Evolutionary conservation across 495 filamentous ascomycete genomes (phyloP).

Genomic region (Elasticomyces elasticus): DNA sequence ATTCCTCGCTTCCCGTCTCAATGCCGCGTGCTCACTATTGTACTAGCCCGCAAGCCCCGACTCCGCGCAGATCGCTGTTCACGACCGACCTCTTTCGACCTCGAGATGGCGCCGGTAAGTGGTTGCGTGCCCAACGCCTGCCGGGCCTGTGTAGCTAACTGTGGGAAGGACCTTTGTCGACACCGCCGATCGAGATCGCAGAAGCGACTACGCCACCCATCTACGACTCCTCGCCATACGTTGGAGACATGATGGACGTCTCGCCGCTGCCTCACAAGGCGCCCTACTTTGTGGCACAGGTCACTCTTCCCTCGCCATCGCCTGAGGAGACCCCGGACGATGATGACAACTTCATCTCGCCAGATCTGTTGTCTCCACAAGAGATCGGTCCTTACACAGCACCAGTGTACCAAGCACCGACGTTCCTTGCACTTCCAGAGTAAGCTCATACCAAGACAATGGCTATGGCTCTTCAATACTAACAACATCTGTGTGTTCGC

Average conservation of each 20-base stretch:
- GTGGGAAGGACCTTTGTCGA: conserved; percentile 56
- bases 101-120: conserved; percentile 62
- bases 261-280: conserved; percentile 88
- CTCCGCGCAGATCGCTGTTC: conserved; percentile 88
- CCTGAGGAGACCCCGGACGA: conserved; percentile 37
- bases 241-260: conserved; percentile 79
- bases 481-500: conserved; percentile 5
- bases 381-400: conserved; percentile 9
- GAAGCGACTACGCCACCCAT: conserved; percentile 74
- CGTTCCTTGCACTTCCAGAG: conserved; percentile 28
- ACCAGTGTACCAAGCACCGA: conserved; percentile 14
- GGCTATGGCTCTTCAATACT: no score
- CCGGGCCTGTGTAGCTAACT: not conserved
- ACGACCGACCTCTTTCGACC: conserved; percentile 62
- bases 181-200: conserved; percentile 66
- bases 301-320: conserved; percentile 59
- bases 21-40: conserved; percentile 22
- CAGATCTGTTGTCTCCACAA: conserved; percentile 30
- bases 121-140: not conserved
- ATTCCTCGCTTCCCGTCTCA: conserved; percentile 18
- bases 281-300: conserved; percentile 48
- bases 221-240: conserved; percentile 68
- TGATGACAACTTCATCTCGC: conserved; percentile 15
- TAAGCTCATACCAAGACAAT: conserved; percentile 20
- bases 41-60: conserved; percentile 76